Base-by-base conservation (phyloP, 371 early-diverging fungal genomes). In the Parasitella parasitica region DNA sequence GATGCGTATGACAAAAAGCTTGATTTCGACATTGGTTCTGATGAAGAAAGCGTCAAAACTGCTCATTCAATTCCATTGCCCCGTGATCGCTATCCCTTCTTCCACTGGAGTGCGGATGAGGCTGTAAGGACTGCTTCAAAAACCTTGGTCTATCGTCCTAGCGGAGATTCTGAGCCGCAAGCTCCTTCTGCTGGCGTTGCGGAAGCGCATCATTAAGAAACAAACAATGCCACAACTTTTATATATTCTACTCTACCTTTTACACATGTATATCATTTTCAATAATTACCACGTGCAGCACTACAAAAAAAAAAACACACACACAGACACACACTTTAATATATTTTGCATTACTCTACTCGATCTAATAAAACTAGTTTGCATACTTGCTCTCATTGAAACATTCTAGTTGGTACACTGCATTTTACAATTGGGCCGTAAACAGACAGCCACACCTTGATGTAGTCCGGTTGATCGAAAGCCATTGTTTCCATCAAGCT, bases 31-130 rank as follows among this genome's bases (percentile, higher is more conserved):
- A 39, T 27, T 3, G n/a, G 22, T 18, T 27, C n/a, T 15, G 70
- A 70, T 58, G 54, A 18, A 15, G 67, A 60, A 6, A 63, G 67
- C 12, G 49, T 60, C 8, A 48, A 22, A 7, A 68, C 71, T 16
- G 68, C 58, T 32, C 61, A 52, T n/a, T 63, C 69, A 1, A 60
- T 66, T 3, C n/a, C 49, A 1, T 27, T 76, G 15, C 77, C 77
- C 22, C 71, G 66, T 18, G 79, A 79, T 50, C 64, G 64, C 2
- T 79, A 79, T 52, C 79, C 79, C 7, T 82, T 76, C 60, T 80
- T 82, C 61, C 82, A 82, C 55, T 80, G 75, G 71, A 72, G 71
- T 20, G 52, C 73, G 11, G 78, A 82, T 43, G 82, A 77, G 37
- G 82, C 82, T 26, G 76, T 80, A 11, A 59, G 57, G 15, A 63